Conservation (phyloP, 2,329 filamentous ascomycete species). For the Aureobasidium sp. region DNA sequence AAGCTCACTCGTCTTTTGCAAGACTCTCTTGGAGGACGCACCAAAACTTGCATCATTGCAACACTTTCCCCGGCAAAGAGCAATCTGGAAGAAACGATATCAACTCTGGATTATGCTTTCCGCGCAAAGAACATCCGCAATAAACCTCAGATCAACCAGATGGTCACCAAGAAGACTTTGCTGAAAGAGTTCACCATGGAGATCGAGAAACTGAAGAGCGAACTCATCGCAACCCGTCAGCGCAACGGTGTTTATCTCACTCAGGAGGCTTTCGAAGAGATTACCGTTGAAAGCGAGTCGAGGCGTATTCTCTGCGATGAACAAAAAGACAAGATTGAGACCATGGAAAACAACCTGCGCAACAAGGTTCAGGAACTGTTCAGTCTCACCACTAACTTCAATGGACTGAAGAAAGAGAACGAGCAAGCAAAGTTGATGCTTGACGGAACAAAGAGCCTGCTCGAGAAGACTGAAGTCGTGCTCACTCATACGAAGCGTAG, state of each 20-base stretch:
- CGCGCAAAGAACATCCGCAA: constrained; percentile 97
- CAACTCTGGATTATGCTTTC: constrained; percentile 95
- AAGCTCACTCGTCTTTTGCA: constrained; percentile 91
- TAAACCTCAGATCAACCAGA: constrained; percentile 89
- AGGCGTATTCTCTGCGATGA: constrained; percentile 86
- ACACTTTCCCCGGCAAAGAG: constrained; percentile 91
- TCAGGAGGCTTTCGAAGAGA: constrained; percentile 80
- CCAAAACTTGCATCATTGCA: constrained; percentile 98
- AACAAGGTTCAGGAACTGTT: constrained; percentile 94
- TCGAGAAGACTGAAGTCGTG: constrained; percentile 83
- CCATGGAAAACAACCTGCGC: constrained; percentile 79
- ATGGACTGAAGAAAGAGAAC: constrained; percentile 81
- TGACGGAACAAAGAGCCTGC: constrained; percentile 70
- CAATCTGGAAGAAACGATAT: constrained; percentile 96
- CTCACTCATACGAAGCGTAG: constrained; percentile 68
- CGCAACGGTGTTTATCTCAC: constrained; percentile 93
- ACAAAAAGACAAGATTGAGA: constrained; percentile 84
- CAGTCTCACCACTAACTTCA: constrained; percentile 76
- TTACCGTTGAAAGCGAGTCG: constrained; percentile 87
- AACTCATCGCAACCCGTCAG: constrained; percentile 85
- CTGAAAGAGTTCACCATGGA: constrained; percentile 84
- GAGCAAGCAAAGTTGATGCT: constrained; percentile 66
- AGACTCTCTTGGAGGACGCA: constrained; percentile 90
- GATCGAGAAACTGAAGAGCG: constrained; percentile 90
- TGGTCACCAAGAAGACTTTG: constrained; percentile 87